Evolutionary conservation across 768 basidiomycete species (phyloP).

Genomic region (Termitomyces heimii): DNA sequence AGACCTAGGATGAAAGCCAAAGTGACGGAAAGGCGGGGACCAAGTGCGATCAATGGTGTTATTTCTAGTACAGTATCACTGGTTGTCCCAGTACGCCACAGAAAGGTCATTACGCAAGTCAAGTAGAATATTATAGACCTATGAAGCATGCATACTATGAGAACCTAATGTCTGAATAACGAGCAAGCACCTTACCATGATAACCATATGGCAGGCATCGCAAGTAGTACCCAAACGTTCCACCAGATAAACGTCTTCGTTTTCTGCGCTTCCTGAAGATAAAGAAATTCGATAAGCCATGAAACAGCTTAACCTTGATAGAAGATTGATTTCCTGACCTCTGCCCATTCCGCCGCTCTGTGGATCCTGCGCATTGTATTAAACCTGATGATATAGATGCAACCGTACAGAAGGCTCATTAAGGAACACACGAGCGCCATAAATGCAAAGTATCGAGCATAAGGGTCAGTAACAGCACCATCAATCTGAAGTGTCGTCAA

Average conservation of each 20-base stretch:
- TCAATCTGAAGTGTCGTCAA: conserved; percentile 17
- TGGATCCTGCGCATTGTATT: conserved; percentile 58
- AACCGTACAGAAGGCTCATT: conserved; percentile 58
- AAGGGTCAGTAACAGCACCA: conserved; percentile 38
- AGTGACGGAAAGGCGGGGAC: conserved; percentile 52
- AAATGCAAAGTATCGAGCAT: conserved; percentile 45
- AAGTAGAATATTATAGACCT: conserved; percentile 70
- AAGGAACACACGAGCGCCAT: conserved; percentile 50
- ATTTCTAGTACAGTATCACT: conserved; percentile 29
- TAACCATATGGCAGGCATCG: conserved; percentile 65
- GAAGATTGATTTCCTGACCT: conserved; percentile 34
- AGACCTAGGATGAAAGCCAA: conserved; percentile 3
- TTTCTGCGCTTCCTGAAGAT: conserved; percentile 46
- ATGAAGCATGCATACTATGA: neutral
- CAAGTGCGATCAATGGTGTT: conserved; percentile 34
- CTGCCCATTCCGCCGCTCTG: conserved; percentile 55
- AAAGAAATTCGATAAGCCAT: neutral
- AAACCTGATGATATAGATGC: conserved; percentile 55
- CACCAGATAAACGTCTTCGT: conserved; percentile 25
- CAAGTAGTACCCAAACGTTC: conserved; percentile 62
- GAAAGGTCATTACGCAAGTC: conserved; percentile 54
- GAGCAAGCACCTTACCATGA: conserved; percentile 40
- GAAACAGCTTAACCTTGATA: neutral
- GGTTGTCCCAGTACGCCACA: conserved; percentile 62
- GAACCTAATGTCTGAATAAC: neutral